These are phyloP conservation scores for Ogataea minuta DNA, from an alignment of 805 yeast genomes.

Conservation along the genomic window DNA sequence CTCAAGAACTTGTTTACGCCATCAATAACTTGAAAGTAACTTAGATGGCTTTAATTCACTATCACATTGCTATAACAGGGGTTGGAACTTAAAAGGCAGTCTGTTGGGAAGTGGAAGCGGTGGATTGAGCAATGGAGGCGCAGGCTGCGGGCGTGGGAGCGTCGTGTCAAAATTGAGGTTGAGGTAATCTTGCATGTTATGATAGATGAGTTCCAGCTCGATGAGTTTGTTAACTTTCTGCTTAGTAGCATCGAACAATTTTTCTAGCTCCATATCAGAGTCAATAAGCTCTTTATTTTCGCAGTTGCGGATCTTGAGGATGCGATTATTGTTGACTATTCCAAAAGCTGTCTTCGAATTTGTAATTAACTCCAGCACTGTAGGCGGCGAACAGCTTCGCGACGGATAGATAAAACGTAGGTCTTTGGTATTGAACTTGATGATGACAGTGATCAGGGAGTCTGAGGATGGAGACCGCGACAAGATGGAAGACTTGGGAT, in stretches of 20 bases:
- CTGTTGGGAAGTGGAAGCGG: conserved; percentile 15
- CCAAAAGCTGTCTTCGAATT: conserved; percentile 74
- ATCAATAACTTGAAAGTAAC: conserved; percentile 20
- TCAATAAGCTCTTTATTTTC: conserved; percentile 34
- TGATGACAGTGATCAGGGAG: conserved; percentile 35
- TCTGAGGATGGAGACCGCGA: conserved; percentile 20
- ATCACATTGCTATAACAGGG: conserved; percentile 22
- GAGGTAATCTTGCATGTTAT: conserved; percentile 29
- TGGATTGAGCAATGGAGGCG: conserved; percentile 8
- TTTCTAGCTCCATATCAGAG: conserved; percentile 47
- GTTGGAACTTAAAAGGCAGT: conserved; percentile 30
- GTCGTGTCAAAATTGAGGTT: conserved; percentile 29
- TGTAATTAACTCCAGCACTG: conserved; percentile 70
- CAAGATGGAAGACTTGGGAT: conserved; percentile 9
- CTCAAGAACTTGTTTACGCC: conserved; percentile 26
- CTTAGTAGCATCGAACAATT: conserved; percentile 34
- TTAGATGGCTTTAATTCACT: conserved; percentile 2
- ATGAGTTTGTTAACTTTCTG: conserved; percentile 32
- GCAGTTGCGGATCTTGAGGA: conserved; percentile 36
- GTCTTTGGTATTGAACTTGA: conserved; percentile 51
- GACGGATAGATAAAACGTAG: conserved; percentile 67
- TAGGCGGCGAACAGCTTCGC: conserved; percentile 73
- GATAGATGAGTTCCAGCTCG: conserved; percentile 39
- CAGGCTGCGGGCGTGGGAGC: conserved; percentile 11
- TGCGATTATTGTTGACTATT: conserved; percentile 38